Evolutionary conservation across 208 protist genomes (phyloP).

Genomic region (Leishmania tropica): DNA sequence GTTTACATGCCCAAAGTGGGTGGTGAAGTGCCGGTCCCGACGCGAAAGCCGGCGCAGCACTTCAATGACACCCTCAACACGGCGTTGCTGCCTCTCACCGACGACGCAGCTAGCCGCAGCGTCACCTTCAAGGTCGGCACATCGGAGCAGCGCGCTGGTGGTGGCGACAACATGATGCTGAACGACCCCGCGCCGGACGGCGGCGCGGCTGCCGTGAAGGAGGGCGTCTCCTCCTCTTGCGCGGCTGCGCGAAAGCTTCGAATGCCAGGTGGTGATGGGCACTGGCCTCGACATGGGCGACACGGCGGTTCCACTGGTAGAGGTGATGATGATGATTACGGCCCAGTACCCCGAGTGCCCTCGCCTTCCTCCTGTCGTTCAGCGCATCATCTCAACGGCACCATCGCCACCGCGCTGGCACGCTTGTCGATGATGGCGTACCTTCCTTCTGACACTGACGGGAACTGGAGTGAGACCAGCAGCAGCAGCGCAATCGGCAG

Average conservation of each 20-base stretch:
- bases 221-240: background rate
- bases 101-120: background rate
- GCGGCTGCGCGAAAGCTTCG: background rate
- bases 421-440: slow-evolving; percentile 16
- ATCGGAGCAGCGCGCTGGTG: background rate
- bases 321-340: background rate
- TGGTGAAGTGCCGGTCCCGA: background rate
- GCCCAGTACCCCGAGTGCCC: too few relatives aligned
- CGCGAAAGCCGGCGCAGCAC: background rate
- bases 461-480: background rate
- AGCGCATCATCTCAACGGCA: slow-evolving; percentile 14
- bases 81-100: background rate
- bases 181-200: background rate
- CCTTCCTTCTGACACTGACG: slow-evolving; percentile 11
- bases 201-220: background rate
- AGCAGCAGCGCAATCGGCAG: background rate
- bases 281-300: background rate
- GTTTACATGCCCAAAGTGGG: background rate
- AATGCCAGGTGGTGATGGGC: background rate
- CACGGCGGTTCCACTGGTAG: background rate
- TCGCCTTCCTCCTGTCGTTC: background rate
- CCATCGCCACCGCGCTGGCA: slow-evolving; percentile 23
- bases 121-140: background rate
- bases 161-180: background rate
- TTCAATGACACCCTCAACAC: background rate